A percentile compares a stretch with the other conserved stretches of the same genome.
phyloP scores from a whole-genome alignment of 345 rosid species.

The Gossypium longicalyx region DNA sequence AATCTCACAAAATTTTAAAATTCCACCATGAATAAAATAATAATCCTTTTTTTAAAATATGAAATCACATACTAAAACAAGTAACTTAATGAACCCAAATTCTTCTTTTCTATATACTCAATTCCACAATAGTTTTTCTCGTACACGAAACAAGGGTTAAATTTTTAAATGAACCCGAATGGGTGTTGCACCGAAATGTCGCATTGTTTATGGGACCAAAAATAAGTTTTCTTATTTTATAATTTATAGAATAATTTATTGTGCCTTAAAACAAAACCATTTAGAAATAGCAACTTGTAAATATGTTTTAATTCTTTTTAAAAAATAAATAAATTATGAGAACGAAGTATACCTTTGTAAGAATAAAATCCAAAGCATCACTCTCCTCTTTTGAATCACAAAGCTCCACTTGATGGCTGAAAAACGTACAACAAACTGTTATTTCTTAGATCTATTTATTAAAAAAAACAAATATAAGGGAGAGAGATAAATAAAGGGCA shows the following conservation, averaged over 20 bases:
- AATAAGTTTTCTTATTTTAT: background rate
- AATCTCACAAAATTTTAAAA: background rate
- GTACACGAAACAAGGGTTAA: background rate
- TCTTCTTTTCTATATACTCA: background rate
- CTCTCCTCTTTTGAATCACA: constrained; percentile 50
- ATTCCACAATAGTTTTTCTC: background rate
- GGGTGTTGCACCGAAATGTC: background rate
- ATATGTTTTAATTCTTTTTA: too few species aligned
- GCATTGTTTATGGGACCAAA: background rate
- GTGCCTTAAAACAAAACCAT: background rate
- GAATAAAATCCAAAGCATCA: constrained; percentile 73
- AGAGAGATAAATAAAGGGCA: background rate
- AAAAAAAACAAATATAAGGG: background rate
- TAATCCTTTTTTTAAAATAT: background rate
- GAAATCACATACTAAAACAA: background rate
- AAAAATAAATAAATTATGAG: background rate
- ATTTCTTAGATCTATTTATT: background rate
- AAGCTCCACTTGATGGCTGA: constrained; percentile 64
- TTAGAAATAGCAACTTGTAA: background rate
- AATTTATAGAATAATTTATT: background rate
- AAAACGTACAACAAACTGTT: constrained; percentile 7
- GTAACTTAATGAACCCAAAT: background rate
- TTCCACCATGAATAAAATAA: background rate
- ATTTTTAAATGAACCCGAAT: background rate
- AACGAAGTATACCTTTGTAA: constrained; percentile 48